Evolutionary conservation across 805 yeast species (phyloP).

Genomic region (Lipomyces mesembrius): DNA sequence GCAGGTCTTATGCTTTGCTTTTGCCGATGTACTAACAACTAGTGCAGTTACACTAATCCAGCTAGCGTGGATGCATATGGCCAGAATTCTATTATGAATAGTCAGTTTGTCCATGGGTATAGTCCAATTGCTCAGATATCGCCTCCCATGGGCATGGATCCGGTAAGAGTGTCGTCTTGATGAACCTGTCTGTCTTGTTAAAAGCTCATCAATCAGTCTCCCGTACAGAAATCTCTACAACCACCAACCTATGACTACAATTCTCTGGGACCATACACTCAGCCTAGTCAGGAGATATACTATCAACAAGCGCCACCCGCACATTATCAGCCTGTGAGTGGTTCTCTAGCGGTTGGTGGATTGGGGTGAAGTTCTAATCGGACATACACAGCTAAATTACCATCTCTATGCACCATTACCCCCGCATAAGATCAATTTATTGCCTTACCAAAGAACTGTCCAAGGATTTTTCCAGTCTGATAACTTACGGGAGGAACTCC

Average conservation of each 20-base stretch:
- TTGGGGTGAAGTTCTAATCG: not conserved
- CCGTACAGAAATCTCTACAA: conserved; percentile 6
- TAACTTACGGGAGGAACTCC: conserved; percentile 70
- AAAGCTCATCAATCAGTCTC: not conserved
- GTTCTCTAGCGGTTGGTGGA: not conserved
- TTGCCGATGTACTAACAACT: not conserved
- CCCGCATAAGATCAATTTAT: conserved; percentile 66
- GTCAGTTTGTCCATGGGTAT: conserved; percentile 23
- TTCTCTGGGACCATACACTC: conserved; percentile 15
- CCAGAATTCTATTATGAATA: conserved; percentile 8
- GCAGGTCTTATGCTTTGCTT: not conserved
- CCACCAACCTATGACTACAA: conserved; percentile 25
- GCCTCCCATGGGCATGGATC: conserved; percentile 15
- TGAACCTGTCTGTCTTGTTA: not conserved
- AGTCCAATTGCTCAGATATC: conserved; percentile 15
- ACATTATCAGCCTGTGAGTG: conserved; percentile 37
- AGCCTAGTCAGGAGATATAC: conserved; percentile 29
- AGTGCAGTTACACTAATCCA: conserved; percentile 10
- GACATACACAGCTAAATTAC: conserved; percentile 57
- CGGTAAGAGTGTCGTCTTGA: conserved; percentile 7
- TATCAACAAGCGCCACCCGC: conserved; percentile 43
- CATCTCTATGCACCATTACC: conserved; percentile 91
- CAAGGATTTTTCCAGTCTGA: conserved; percentile 73
- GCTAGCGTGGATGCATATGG: conserved; percentile 15
- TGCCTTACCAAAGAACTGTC: conserved; percentile 72